Evolutionary conservation across 2,329 filamentous ascomycete genomes (phyloP), one percentile per base, ranked within the genome.

Genomic region (Fusarium incarnatum): DNA sequence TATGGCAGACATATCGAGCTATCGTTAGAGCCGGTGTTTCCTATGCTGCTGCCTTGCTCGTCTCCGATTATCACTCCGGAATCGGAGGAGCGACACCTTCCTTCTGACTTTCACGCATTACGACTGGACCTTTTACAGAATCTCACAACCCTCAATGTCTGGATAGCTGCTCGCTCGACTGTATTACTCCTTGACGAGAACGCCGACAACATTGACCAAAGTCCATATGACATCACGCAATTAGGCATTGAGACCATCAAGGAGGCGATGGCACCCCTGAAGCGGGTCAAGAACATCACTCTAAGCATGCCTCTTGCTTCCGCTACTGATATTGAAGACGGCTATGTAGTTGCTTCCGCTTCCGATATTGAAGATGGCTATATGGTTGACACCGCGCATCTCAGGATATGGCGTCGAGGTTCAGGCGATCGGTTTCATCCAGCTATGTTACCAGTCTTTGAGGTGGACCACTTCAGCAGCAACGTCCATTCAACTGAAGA

Each of bases 41-140:
- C 48, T 28, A 32, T 45, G 15, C 7, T 32, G n/a, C 4, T 64
- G 3, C 6, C 48, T 12, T 59, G 48, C 27, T 40, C 55, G 18
- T 53, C 55, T 4, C 44, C 48, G 10, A 10, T 53, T 8, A 11
- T 28, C 11, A 34, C 46, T 3, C 23, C 49, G 15, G 8, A 22
- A 22, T 5, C 18, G 20, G 30, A 62, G 28, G 60, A 58, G 32
- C 60, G 54, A 16, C 60, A 63, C 18, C 5, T n/a, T 15, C 12
- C 25, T 25, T 16, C 48, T 7, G 60, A 63, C 27, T 54, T 63
- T 10, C 60, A 63, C 27, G 47, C 41, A 6, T 53, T 63, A 7
- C 60, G 54, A 8, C 54, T 63, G 37, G 60, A 63, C 11, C 47
- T 54, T 20, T 20, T 63, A 16, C 41, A 63, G 6, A 58, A 54